Evolutionary conservation across 805 yeast species (phyloP).

Genomic region (Yamadazyma sp.): DNA sequence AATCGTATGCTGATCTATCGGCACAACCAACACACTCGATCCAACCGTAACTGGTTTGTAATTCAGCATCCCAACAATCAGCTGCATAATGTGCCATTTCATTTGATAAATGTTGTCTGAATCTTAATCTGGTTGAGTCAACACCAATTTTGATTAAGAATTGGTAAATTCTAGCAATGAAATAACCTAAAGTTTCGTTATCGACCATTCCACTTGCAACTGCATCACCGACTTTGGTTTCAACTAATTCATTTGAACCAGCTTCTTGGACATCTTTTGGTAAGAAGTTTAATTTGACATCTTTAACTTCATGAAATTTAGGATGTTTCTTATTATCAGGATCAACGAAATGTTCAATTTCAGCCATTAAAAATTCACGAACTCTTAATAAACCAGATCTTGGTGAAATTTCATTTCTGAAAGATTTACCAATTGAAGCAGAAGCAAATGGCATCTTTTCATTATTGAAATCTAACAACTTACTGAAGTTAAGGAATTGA

Average conservation of each 20-base stretch:
- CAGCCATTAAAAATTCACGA: constrained; percentile 99
- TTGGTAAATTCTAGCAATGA: constrained; percentile 86
- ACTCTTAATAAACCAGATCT: constrained; percentile 97
- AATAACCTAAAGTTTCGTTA: constrained; percentile 95
- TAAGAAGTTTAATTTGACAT: constrained; percentile 70
- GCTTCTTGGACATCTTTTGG: constrained; percentile 85
- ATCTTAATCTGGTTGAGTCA: constrained; percentile 77
- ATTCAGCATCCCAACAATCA: constrained; percentile 99
- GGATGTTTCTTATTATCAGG: constrained; percentile 84
- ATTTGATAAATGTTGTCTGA: constrained; percentile 97
- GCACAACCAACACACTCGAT: constrained; percentile 99
- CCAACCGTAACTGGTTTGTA: constrained; percentile 97
- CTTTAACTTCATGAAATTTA: constrained; percentile 71
- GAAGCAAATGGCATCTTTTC: constrained; percentile 99
- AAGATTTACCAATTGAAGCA: constrained; percentile 97
- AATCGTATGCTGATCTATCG: constrained; percentile 97
- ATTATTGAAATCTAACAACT: constrained; percentile 91
- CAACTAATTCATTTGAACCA: constrained; percentile 70
- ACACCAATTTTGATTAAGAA: constrained; percentile 90
- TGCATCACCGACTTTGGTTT: constrained; percentile 82
- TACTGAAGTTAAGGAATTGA: constrained; percentile 93
- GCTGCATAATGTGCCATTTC: constrained; percentile 99
- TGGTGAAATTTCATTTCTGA: constrained; percentile 98
- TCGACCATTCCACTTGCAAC: constrained; percentile 86
- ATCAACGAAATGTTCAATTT: constrained; percentile 97